Evolutionary conservation across 805 yeast species (phyloP), one percentile per base, ranked within the genome.

Genomic region (Hanseniaspora lachancei): DNA sequence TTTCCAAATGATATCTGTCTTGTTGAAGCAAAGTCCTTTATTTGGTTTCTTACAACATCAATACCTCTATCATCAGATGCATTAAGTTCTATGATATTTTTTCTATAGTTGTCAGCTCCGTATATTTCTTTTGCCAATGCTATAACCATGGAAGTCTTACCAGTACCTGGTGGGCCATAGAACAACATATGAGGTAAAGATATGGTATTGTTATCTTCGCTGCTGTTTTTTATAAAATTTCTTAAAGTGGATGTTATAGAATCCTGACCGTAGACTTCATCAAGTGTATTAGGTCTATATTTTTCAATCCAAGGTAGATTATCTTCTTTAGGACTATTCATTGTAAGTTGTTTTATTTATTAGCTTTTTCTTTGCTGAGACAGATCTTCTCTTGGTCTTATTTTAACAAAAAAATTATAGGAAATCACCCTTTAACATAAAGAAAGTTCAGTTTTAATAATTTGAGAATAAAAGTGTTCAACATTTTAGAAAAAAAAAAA

Each of bases 41-140:
- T 89, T 70, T 89, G 96, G 64, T 93, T 93, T 60, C 99, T 78
- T n/a, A 93, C 97, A 47, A 93, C 97, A 62, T 88, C 95, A 61
- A 93, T 93, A 61, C 98, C 98, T 71, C 98, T 79, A 68, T 93
- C 98, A 68, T 93, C 98, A 4, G 95, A 84, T 4, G 98, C 98
- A 70, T 93, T 93, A 68, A 93, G 75, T 66, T 93, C 98, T 55
- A 93, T 72, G 1, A 93, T 97, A 89, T 89, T 89, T 64, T 88
- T 86, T 62, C 77, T 79, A 66, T 86, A 86, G 59, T 77, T 75
- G 60, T 80, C 78, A 5, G 55, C 51, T 2, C 98, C 99, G 65
- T 84, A 89, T 9, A 89, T 78, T 64, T 89, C 96, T 57, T 80
- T 74, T 1, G 97, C 96, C 57, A 89, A 70, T 1, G 97, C 96